Evolutionary conservation across 805 yeast species (phyloP), one percentile per base, ranked within the genome.

Genomic region (Pichia thaimueangensis): DNA sequence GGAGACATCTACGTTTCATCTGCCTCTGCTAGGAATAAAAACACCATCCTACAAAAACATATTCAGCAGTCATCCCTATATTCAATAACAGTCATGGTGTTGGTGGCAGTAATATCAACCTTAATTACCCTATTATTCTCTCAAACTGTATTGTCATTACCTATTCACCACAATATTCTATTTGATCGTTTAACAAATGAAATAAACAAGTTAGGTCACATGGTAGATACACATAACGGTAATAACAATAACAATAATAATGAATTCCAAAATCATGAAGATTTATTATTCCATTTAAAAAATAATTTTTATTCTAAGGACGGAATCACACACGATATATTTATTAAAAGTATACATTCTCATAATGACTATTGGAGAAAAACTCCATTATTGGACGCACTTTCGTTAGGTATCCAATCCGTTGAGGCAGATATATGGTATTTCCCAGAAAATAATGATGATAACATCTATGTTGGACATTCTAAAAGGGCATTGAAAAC

Each of bases 391-490:
- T 55, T 68, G 33, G 72, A 67, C 39, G 80, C 81, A 2, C 56
- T 74, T 28, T 58, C 65, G 16, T 54, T 53, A 20, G 81, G 80
- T 1, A 70, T 66, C 33, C 63, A 56, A 44, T 72, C 78, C 25
- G 68, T 76, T 16, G 82, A 76, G 52, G 74, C 75, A 19, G 82
- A 76, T 51, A 65, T 76, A 17, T 76, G 80, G 80, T 57, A 55
- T 37, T 71, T 70, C 41, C 59, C 35, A 3, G 45, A 40, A 2
- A 10, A 30, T 61, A 5, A 53, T 4, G 62, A 59, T 12, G 63
- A 63, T 28, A 46, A 49, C 11, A 53, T 80, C 13, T 80, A 71
- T 38, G 84, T 82, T 22, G 87, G 87, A 2, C 89, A 83, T 55
- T 73, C 73, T 45, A 63, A 65, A 42, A 63, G 64, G 6, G 70